These are phyloP conservation scores for Lichtheimia corymbifera DNA, from an alignment of 371 early-diverging fungal genomes.

Conservation along the genomic window DNA sequence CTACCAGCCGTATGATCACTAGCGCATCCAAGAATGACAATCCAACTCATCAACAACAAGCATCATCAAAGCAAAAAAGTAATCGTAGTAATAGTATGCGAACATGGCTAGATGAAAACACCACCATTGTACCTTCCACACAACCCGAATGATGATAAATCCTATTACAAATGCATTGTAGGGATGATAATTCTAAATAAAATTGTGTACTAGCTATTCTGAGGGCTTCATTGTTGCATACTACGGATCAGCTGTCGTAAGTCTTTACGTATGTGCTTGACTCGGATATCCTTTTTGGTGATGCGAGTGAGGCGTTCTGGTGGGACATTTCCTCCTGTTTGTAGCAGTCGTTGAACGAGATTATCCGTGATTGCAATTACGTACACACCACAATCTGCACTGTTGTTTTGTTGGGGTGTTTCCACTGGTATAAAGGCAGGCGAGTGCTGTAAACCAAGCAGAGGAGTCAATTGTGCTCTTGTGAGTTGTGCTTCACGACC, in stretches of 20 bases:
- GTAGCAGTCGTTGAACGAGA: constrained; percentile 27
- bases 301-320: constrained; percentile 19
- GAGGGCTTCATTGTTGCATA: too few species aligned
- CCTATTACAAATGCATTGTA: too few species aligned
- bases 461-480: constrained; percentile 13
- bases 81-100: background rate
- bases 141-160: too few species aligned
- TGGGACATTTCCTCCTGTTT: constrained; percentile 4
- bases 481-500: constrained; percentile 26
- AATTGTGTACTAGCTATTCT: too few species aligned
- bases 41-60: background rate
- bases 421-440: constrained; percentile 28
- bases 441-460: constrained; percentile 16
- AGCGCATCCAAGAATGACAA: background rate
- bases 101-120: background rate
- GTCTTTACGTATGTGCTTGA: constrained; percentile 17
- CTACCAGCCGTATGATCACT: too few species aligned
- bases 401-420: constrained; percentile 53
- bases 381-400: constrained; percentile 53
- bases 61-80: too few species aligned
- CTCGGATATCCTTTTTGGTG: constrained; percentile 11
- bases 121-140: background rate
- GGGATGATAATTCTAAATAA: too few species aligned
- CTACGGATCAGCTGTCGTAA: constrained; percentile 5
- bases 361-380: constrained; percentile 41